phyloP scores from a whole-genome alignment of 495 filamentous ascomycete genomes.

The Aspergillus funiculosus region DNA sequence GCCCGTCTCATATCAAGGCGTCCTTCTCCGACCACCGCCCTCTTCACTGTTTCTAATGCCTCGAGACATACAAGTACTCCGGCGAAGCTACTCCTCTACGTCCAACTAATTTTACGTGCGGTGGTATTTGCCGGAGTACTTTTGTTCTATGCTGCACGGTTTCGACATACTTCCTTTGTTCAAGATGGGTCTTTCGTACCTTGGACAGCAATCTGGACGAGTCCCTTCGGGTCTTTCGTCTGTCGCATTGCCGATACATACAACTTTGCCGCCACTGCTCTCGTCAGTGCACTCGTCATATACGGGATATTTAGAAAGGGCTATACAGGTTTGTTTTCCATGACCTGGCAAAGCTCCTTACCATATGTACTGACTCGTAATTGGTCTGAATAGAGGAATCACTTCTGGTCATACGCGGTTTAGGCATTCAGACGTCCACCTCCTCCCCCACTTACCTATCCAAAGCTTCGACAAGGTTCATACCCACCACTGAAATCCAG shows the following conservation, averaged over 20 bases:
- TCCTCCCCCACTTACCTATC: slow-evolving; percentile 58
- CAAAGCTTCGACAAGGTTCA: slow-evolving; percentile 72
- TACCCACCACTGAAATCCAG: slow-evolving; percentile 83
- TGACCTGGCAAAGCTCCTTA: background rate
- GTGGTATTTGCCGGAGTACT: slow-evolving; percentile 38
- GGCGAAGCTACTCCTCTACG: slow-evolving; percentile 47
- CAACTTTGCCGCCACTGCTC: slow-evolving; percentile 26
- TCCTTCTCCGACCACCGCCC: slow-evolving; percentile 79
- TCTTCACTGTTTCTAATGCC: slow-evolving; percentile 77
- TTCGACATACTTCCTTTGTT: slow-evolving; percentile 25
- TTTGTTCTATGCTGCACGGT: slow-evolving; percentile 36
- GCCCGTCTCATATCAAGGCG: slow-evolving; percentile 58
- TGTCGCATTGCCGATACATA: slow-evolving; percentile 35
- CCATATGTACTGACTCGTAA: slow-evolving; percentile 10
- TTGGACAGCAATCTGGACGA: slow-evolving; percentile 34
- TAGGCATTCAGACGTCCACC: slow-evolving; percentile 86
- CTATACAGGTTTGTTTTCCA: slow-evolving; percentile 39
- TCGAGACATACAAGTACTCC: slow-evolving; percentile 50
- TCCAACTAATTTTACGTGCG: slow-evolving; percentile 46
- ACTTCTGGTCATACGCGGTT: slow-evolving; percentile 76
- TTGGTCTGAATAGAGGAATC: slow-evolving; percentile 60
- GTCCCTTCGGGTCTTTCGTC: slow-evolving; percentile 22
- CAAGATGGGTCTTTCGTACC: slow-evolving; percentile 21
- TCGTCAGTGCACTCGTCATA: slow-evolving; percentile 30
- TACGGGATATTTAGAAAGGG: slow-evolving; percentile 46